Evolutionary conservation across 1,284 basidiomycete genomes (phyloP).

Genomic region (Ceratobasidium sp.): DNA sequence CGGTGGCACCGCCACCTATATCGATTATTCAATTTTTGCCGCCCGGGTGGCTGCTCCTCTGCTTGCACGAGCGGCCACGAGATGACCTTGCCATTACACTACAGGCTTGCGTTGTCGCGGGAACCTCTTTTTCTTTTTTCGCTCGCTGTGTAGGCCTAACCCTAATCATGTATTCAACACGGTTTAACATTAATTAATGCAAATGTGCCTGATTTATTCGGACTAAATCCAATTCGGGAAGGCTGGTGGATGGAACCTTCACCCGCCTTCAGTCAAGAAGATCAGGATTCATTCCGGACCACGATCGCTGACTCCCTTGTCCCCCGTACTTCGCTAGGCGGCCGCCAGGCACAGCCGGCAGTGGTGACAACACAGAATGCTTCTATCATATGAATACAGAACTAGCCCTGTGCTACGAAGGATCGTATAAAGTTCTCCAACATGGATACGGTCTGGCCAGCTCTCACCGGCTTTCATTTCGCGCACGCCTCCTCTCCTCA

Average conservation of each 20-base stretch:
- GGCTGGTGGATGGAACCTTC: background rate
- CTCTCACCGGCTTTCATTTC: slow-evolving; percentile 11
- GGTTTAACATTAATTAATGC: background rate
- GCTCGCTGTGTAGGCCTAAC: slow-evolving; percentile 20
- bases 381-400: background rate
- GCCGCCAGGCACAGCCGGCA: slow-evolving; percentile 11
- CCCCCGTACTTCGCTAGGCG: background rate
- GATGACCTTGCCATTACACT: slow-evolving; percentile 51
- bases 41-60: too few species aligned
- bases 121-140: slow-evolving; percentile 42
- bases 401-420: background rate
- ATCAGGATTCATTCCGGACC: background rate
- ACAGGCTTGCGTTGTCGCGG: slow-evolving; percentile 50
- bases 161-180: slow-evolving; percentile 30
- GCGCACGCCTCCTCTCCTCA: background rate
- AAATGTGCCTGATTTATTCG: background rate
- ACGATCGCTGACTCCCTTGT: slow-evolving; percentile 5
- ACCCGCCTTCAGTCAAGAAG: background rate
- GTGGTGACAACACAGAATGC: background rate
- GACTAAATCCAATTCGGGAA: background rate
- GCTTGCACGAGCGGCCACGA: slow-evolving; percentile 46
- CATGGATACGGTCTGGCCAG: slow-evolving; percentile 7
- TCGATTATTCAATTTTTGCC: too few species aligned
- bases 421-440: slow-evolving; percentile 10
- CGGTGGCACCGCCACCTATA: too few species aligned